phyloP scores from a whole-genome alignment of 345 rosid species.

The Camelina sativa region DNA sequence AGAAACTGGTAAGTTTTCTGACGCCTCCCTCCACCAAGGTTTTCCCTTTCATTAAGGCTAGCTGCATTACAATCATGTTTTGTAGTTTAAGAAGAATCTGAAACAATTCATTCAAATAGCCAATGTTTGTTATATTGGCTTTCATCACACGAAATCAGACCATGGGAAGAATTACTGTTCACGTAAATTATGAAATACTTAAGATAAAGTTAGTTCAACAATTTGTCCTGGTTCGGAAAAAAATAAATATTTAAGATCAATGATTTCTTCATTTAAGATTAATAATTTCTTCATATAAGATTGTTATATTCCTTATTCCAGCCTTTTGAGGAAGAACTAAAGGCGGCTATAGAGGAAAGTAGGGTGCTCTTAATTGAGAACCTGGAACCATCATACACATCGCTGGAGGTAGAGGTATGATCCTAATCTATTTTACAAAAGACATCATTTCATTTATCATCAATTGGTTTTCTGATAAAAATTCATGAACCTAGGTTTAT shows the following conservation, averaged over 20 bases:
- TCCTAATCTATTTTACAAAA: not conserved
- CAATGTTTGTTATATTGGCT: slow-evolving; percentile 9
- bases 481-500: slow-evolving; percentile 9
- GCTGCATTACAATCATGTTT: slow-evolving; percentile 15
- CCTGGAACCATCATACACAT: slow-evolving; percentile 61
- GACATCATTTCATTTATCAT: not conserved
- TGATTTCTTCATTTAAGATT: slow-evolving; percentile 7
- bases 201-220: slow-evolving; percentile 6
- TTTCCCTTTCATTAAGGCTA: slow-evolving; percentile 21
- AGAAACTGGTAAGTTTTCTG: slow-evolving; percentile 46
- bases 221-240: not conserved
- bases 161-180: not conserved
- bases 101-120: slow-evolving; percentile 14
- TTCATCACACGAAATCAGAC: slow-evolving; percentile 19
- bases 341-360: slow-evolving; percentile 45
- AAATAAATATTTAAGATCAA: not conserved
- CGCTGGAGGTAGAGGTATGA: slow-evolving; percentile 65
- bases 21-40: slow-evolving; percentile 9
- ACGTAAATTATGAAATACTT: not conserved
- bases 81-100: slow-evolving; percentile 15
- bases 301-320: slow-evolving; percentile 35
- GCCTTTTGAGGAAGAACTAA: slow-evolving; percentile 57
- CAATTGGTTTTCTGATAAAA: not conserved
- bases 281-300: slow-evolving; percentile 1
- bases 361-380: slow-evolving; percentile 54